phyloP scores from a whole-genome alignment of 148 eudicot species.

The Chenopodium quinoa region DNA sequence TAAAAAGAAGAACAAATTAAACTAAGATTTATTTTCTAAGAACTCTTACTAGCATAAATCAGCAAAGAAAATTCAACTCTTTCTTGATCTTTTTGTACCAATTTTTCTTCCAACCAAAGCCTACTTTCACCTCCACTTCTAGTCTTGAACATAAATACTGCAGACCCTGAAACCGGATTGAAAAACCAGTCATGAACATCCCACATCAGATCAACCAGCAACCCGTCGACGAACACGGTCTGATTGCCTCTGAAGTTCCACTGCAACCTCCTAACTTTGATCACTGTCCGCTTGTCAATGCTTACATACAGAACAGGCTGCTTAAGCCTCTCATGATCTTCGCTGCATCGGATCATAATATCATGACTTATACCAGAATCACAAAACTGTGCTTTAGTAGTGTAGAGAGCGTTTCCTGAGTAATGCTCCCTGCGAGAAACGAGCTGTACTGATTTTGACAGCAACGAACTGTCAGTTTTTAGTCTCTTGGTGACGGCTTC shows the following conservation, averaged over 20 bases:
- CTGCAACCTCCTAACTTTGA: constrained; percentile 63
- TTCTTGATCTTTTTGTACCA: constrained; percentile 39
- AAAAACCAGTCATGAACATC: constrained; percentile 94
- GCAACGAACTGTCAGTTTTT: constrained; percentile 22
- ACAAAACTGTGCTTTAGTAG: constrained; percentile 55
- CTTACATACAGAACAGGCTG: constrained; percentile 56
- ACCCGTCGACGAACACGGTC: constrained; percentile 74
- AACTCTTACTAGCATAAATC: constrained; percentile 65
- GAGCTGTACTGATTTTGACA: constrained; percentile 34
- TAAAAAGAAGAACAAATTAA: not conserved
- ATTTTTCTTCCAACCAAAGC: constrained; percentile 74
- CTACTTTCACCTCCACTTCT: constrained; percentile 77
- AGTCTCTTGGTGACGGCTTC: constrained; percentile 41
- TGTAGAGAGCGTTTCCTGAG: constrained; percentile 50
- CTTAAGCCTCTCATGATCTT: constrained; percentile 50
- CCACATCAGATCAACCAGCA: constrained; percentile 83
- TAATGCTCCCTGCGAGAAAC: constrained; percentile 63
- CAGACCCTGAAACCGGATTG: constrained; percentile 40
- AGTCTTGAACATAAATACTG: constrained; percentile 85
- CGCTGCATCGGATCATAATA: constrained; percentile 49
- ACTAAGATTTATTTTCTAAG: constrained; percentile 12
- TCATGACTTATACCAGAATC: constrained; percentile 61
- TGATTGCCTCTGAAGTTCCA: constrained; percentile 95
- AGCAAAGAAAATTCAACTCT: constrained; percentile 57
- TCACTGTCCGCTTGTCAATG: constrained; percentile 67